phyloP scores from a whole-genome alignment of 2,329 filamentous ascomycete genomes.

The Gnomoniopsis sp. region DNA sequence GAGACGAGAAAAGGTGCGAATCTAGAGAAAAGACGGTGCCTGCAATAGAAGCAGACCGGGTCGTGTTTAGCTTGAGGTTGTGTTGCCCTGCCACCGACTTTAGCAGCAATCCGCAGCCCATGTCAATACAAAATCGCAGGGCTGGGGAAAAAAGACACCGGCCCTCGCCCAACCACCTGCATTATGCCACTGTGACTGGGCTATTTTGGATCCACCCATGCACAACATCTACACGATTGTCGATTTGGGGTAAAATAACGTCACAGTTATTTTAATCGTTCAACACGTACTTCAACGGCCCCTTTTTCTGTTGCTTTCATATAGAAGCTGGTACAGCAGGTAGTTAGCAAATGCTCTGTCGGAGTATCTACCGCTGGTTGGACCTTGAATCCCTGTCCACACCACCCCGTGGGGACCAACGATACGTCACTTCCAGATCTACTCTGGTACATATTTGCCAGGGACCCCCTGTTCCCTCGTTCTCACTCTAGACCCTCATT shows the following conservation, averaged over 20 bases:
- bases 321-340: too few relatives aligned
- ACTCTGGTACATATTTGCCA: too few relatives aligned
- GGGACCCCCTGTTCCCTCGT: background rate
- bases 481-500: background rate
- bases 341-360: too few relatives aligned
- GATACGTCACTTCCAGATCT: background rate
- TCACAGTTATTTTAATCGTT: background rate
- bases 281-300: too few relatives aligned
- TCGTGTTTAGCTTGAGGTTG: background rate
- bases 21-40: background rate
- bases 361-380: background rate
- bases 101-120: background rate
- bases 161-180: background rate
- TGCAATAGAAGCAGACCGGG: background rate
- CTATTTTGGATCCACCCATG: background rate
- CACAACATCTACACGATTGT: background rate
- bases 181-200: background rate
- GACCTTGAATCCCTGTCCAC: background rate
- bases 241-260: background rate
- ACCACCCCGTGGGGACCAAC: background rate
- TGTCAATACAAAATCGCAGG: background rate
- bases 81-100: conserved; percentile 1
- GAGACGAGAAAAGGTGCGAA: background rate
- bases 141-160: background rate
- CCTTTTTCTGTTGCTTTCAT: too few relatives aligned